A percentile compares a stretch with the other conserved stretches of the same genome.
These are phyloP conservation scores for Scenedesmus sp. DNA, from an alignment of 163 green algal genomes.

Conservation along the genomic window DNA sequence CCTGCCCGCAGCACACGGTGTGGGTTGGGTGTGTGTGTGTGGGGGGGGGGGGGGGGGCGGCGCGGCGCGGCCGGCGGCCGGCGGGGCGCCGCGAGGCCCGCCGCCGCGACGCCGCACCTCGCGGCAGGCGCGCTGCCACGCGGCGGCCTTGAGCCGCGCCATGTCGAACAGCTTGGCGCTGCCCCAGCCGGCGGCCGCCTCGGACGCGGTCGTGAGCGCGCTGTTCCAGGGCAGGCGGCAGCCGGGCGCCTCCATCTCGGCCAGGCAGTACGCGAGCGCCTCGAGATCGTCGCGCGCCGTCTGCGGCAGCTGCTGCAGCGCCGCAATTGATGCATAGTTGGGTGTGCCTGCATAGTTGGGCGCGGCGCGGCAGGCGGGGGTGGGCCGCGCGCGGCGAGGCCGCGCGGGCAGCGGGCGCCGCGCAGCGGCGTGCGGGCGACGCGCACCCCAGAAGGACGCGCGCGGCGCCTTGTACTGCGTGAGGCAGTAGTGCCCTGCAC, in stretches of 20 bases:
- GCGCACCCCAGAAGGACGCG: constrained; percentile 37
- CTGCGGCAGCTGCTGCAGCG: constrained; percentile 21
- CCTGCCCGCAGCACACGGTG: no score
- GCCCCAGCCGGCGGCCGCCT: constrained; percentile 20
- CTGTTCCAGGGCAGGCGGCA: constrained; percentile 30
- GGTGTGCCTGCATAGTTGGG: constrained; percentile 1
- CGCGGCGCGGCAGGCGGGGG: no score
- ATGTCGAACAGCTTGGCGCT: constrained; percentile 10
- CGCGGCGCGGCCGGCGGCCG: no score
- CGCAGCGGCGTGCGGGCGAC: no score
- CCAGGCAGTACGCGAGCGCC: constrained; percentile 16
- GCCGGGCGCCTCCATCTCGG: constrained; percentile 11
- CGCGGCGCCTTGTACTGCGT: neutral
- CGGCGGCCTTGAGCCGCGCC: neutral
- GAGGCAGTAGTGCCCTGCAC: constrained; percentile 20
- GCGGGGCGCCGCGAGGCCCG: no score
- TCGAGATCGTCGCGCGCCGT: constrained; percentile 26
- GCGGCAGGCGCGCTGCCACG: neutral
- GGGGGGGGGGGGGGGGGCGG: no score
- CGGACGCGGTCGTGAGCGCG: constrained; percentile 23
- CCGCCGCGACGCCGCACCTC: no score
- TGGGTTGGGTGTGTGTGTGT: no score
- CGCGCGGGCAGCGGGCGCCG: no score
- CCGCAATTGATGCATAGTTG: constrained; percentile 16
- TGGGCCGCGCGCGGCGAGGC: no score